These are phyloP conservation scores for Ceratobasidium sp. DNA, from an alignment of 1,284 basidiomycete genomes.

Conservation along the genomic window DNA sequence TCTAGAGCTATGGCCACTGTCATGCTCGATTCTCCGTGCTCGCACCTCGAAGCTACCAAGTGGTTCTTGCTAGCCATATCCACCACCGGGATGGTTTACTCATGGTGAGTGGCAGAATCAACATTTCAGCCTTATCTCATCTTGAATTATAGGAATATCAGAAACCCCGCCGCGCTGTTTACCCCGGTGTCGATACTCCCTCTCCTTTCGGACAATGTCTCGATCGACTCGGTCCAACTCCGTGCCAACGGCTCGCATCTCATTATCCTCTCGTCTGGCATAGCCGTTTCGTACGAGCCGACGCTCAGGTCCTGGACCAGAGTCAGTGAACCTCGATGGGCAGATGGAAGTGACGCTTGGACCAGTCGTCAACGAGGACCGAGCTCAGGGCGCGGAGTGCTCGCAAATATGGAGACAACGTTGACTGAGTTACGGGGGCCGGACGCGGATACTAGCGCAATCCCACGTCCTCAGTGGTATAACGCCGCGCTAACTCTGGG, in stretches of 20 bases:
- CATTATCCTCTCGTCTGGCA: constrained; percentile 79
- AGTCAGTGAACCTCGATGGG: constrained; percentile 84
- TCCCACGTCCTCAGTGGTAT: constrained; percentile 77
- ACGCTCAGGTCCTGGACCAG: constrained; percentile 77
- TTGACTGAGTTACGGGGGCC: constrained; percentile 52
- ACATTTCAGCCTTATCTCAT: constrained; percentile 32
- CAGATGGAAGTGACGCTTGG: constrained; percentile 84
- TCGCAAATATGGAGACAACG: constrained; percentile 54
- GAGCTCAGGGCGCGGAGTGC: constrained; percentile 50
- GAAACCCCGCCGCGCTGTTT: constrained; percentile 73
- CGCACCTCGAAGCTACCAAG: constrained; percentile 76
- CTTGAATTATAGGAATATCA: constrained; percentile 72
- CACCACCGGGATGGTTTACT: constrained; percentile 74
- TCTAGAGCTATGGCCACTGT: constrained; percentile 80
- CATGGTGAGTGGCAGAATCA: constrained; percentile 71
- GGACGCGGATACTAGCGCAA: constrained; percentile 38
- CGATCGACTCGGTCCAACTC: constrained; percentile 72
- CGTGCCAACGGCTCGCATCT: constrained; percentile 84
- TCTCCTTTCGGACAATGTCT: constrained; percentile 69
- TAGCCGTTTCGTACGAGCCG: constrained; percentile 82
- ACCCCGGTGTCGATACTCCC: constrained; percentile 73
- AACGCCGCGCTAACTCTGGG: constrained; percentile 77
- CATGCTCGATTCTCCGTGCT: constrained; percentile 77
- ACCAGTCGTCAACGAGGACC: constrained; percentile 69
- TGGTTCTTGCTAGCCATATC: constrained; percentile 80